These are phyloP conservation scores for Diaporthe helianthi DNA, from an alignment of 2,329 filamentous ascomycete species.

Conservation along the genomic window DNA sequence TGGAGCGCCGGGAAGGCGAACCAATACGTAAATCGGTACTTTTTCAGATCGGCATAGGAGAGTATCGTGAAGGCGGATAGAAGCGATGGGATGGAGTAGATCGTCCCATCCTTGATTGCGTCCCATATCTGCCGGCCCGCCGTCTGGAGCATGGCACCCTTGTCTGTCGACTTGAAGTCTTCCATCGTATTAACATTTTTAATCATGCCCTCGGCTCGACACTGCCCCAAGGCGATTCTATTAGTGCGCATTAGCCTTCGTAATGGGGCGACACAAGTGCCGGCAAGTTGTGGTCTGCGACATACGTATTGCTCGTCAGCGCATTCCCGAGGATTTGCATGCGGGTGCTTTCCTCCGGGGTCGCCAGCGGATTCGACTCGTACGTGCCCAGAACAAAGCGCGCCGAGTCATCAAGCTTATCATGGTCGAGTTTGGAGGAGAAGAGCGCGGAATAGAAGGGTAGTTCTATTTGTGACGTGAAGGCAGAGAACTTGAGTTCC, in stretches of 20 bases:
- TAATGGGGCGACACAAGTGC: background rate
- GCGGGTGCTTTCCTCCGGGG: conserved; percentile 78
- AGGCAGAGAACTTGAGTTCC: conserved; percentile 77
- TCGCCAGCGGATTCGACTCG: conserved; percentile 76
- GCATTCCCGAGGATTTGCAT: conserved; percentile 92
- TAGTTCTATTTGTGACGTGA: conserved; percentile 92
- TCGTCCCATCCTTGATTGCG: conserved; percentile 93
- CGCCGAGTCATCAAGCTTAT: conserved; percentile 94
- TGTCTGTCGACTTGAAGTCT: conserved; percentile 87
- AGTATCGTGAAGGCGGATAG: conserved; percentile 88
- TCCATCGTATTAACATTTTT: conserved; percentile 97
- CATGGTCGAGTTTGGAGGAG: conserved; percentile 91
- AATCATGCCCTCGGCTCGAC: conserved; percentile 90
- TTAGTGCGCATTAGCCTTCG: conserved; percentile 29
- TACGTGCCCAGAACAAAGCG: conserved; percentile 88
- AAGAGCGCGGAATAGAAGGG: conserved; percentile 96
- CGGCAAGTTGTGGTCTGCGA: conserved; percentile 36
- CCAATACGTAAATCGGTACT: conserved; percentile 98
- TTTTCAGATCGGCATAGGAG: conserved; percentile 95
- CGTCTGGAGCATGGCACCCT: conserved; percentile 76
- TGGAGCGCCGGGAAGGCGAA: conserved; percentile 95
- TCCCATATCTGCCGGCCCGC: conserved; percentile 93
- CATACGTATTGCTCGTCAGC: conserved; percentile 82
- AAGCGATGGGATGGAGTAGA: conserved; percentile 92
- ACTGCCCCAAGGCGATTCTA: conserved; percentile 73